A percentile compares a stretch with the other conserved stretches of the same genome.
These are phyloP conservation scores for Eucalyptus polyanthemos DNA, from an alignment of 345 rosid genomes.

Conservation along the genomic window DNA sequence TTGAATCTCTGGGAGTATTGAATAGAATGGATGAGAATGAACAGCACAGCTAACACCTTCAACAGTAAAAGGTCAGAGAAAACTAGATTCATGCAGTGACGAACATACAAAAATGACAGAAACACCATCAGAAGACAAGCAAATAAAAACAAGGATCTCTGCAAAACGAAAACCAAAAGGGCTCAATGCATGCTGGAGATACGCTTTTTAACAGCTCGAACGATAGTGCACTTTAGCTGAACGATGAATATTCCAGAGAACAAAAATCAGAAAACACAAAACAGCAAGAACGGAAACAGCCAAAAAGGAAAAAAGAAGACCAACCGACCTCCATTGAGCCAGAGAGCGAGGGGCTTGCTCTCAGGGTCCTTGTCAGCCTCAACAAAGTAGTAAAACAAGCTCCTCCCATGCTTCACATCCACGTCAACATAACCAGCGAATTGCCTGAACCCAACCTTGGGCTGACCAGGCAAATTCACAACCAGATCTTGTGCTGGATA, in stretches of 20 bases:
- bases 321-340: constrained; percentile 84
- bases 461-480: constrained; percentile 69
- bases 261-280: background rate
- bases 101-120: background rate
- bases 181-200: background rate
- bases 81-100: background rate
- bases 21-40: background rate
- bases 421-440: constrained; percentile 81
- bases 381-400: constrained; percentile 88
- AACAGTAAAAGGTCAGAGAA: background rate
- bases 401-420: constrained; percentile 58
- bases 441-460: constrained; percentile 59
- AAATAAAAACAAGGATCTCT: background rate
- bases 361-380: constrained; percentile 60
- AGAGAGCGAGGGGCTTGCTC: constrained; percentile 67
- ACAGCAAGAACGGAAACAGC: background rate
- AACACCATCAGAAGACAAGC: background rate
- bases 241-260: background rate
- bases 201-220: background rate
- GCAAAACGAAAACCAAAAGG: background rate
- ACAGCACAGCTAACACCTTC: background rate
- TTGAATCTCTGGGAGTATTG: background rate
- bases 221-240: background rate
- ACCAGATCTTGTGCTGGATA: constrained; percentile 73
- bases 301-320: background rate